Evolutionary conservation across 164 flowering plant species (phyloP), one percentile per base, ranked within the genome.

Genomic region (Kingdonia uniflora): DNA sequence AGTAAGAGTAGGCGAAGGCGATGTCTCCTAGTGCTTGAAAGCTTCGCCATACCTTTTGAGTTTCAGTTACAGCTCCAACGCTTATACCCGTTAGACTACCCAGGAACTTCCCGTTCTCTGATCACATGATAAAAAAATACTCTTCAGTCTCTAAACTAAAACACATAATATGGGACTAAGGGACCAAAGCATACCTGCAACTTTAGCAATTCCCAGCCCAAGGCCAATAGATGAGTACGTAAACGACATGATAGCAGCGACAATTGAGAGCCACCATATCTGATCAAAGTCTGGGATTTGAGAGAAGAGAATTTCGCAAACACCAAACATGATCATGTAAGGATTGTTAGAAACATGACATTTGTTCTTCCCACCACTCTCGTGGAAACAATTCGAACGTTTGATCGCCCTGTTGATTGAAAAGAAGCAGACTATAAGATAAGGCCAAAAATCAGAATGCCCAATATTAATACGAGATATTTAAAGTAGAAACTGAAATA

Each of bases 11-110:
- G 20, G 60, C 60, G 19, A 56, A 56, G n/a, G 60, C 60, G 7
- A 56, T 56, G 15, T 46, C 43, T 14, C 60, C 69, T 8, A 56
- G 48, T 13, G 64, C 64, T 38, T 65, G 64, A 44, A 59, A 43
- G 35, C 40, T 55, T 22, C 57, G 49, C 64, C 64, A 60, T 22
- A 51, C 40, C 56, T 60, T 65, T 5, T 47, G 39, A 21, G 69
- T 49, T 12, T 42, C 17, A 42, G 57, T 48, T 11, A 60, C 46
- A 20, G 43, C 14, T 29, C 60, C 60, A 35, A 56, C 22, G 52
- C 60, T 56, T 33, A 56, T 56, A 26, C 60, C 60, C 14, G 60
- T 56, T 15, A 56, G 42, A 13, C 52, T 56, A 2, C 60, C 60
- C 24, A 17, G 37, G 33, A 56, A 19, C 6, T 47, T 56, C 14